Evolutionary conservation across 164 flowering plant species (phyloP), one percentile per base, ranked within the genome.

Genomic region (Aristolochia californica): DNA sequence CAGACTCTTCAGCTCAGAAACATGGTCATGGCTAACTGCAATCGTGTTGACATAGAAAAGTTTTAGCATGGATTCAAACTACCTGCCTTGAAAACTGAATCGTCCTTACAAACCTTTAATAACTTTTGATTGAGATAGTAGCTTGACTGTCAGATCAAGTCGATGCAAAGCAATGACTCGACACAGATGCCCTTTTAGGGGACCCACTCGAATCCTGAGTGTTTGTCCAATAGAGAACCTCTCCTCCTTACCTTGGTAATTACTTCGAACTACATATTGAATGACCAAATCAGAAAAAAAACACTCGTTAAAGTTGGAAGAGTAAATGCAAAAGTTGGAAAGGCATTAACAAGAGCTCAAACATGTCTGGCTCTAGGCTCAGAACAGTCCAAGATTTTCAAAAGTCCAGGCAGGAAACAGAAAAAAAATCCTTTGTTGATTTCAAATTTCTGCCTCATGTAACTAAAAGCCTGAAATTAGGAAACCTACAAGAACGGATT

Each of bases 171-270:
- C 97, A 51, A 90, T 44, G 48, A 90, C 96, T 45, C 89, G 85
- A 59, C 99, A 90, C 49, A 83, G 81, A 63, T 84, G 80, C 12
- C 99, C 99, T 72, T 94, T 94, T 38, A 89, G 62, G 38, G 96
- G 93, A 55, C 97, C 99, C 40, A 85, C 74, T 54, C 85, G 80
- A 50, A 94, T 94, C 71, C 97, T 78, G 73, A 89, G 63, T 7
- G 84, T 74, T 68, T 94, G 99, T 34, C 99, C 99, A 67, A 88
- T 69, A 34, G 88, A 78, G 67, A 84, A 90, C 55, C 74, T 80
- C 58, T 76, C 86, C 43, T 66, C 74, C 21, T 76, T 87, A 18
- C 77, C 82, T 58, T 61, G 75, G 44, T 43, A 55, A 51, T 44
- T 38, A 27, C 63, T 45, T 9, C 70, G 77, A 64, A 74, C 95